Evolutionary conservation across 306 rosid genomes (phyloP).

Genomic region (Trichosanthes truncata): DNA sequence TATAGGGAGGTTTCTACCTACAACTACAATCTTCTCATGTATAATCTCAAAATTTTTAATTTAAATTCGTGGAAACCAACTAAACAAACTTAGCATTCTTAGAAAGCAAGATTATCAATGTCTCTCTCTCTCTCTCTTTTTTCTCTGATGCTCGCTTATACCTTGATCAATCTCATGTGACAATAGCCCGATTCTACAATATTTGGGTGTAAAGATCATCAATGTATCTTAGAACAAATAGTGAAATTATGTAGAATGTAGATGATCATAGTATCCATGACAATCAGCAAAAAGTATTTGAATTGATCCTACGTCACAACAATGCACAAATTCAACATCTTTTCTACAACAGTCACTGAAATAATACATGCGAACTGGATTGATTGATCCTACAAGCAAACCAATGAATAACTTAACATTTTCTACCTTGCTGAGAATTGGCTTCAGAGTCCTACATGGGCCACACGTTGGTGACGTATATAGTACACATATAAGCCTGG

Average conservation of each 20-base stretch:
- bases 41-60: neutral
- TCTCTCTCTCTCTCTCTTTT: neutral
- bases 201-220: neutral
- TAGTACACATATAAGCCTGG: constrained; percentile 80
- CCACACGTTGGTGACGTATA: constrained; percentile 89
- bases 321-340: neutral
- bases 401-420: neutral
- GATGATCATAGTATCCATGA: neutral
- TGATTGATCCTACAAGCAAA: neutral
- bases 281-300: neutral
- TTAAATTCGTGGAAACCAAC: neutral
- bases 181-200: neutral
- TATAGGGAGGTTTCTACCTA: neutral
- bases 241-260: neutral
- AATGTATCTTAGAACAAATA: neutral
- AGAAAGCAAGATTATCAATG: neutral
- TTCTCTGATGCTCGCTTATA: neutral
- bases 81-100: neutral
- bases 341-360: neutral
- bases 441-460: constrained; percentile 93
- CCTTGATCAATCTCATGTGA: neutral
- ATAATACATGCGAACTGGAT: neutral
- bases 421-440: constrained; percentile 83
- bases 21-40: neutral
- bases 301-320: neutral